Base-by-base conservation (phyloP, 2,329 filamentous ascomycete genomes). In the Coniochaeta sp. region DNA sequence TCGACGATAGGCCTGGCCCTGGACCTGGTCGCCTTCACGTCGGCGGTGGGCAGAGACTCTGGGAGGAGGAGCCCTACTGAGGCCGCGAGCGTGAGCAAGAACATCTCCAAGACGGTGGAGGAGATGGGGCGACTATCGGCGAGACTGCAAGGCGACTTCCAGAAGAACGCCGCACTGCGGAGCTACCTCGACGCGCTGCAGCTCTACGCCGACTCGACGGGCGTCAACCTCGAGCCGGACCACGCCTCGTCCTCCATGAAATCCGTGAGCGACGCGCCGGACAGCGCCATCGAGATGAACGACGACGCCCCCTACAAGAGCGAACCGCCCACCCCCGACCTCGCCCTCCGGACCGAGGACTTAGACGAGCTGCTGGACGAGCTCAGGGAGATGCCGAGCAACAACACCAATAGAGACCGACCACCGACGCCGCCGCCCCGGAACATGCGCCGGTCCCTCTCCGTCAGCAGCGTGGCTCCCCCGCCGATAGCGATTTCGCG, bases 171-270 rank as follows among this genome's bases (percentile, higher is more conserved):
- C n/a, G 86, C 88, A 59, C 85, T 90, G 62, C 86, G 1, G 84
- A 81, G 3, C 83, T 86, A 89, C 62, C 80, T 88, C 62, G 88
- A 89, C 68, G 84, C 87, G 0, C 81, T 92, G 6, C 88, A 88
- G 7, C 83, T 87, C 64, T 89, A 90, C 74, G 73, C 73, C 40
- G 64, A 70, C 52, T 64, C 65, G 4, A 54, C 54, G 10, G 34
- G 54, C 54, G 26, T 60, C 9, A 57, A 60, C n/a, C n/a, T 30
- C 24, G 55, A 58, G 17, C 52, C 54, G 12, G 52, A 62, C n/a
- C 36, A 44, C 5, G n/a, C 9, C 58, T 57, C 55, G 62, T 50
- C 40, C 58, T 56, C 54, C 30, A 34, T 38, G 34, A 34, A 71
- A 16, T 75, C 73, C 17, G 58, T 72, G 14, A 72, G 69, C 22